Base-by-base conservation (phyloP, 2,329 filamentous ascomycete species). In the Ophiobolus disseminans region DNA sequence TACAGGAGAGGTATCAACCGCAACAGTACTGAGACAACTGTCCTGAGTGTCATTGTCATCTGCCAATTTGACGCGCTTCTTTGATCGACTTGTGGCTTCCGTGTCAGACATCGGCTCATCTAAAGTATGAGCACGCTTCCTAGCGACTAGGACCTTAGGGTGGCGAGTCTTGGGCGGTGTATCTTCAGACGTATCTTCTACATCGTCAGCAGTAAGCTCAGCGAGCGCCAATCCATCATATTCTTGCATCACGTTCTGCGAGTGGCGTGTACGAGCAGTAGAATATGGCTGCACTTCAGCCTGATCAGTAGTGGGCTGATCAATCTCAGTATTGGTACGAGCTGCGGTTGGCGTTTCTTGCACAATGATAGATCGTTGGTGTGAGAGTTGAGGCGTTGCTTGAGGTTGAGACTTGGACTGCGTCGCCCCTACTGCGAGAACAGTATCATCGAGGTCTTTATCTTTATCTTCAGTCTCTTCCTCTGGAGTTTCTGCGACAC, bases 311-410 rank as follows among this genome's bases (percentile, higher is more conserved):
- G n/a, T n/a, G n/a, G n/a, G n/a, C 3, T 36, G 42, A 4, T 49
- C 48, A 11, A 30, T 25, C 10, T 30, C 8, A 5, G 42, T 44
- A 11, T 47, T 44, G 23, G 55, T 36, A 20, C 66, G 62, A 37
- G 55, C 41, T 35, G 53, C 46, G 3, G 63, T 66, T 5, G 69
- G 69, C 1, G 69, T 72, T 41, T 72, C 69, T 16, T 70, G 66
- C 4, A 72, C 55, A 5, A 72, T 42, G n/a, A 64, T 43, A 1
- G 66, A 65, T 7, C 50, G 61, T 23, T 66, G 48, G 20, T 58
- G 43, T 3, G 62, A 60, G 8, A 63, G 54, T 11, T 46, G 49
- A 22, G 68, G 67, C 16, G 68, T 70, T 3, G 61, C 50, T 10
- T 50, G 50, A 21, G 49, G 41, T 13, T 46, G 35, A 34, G 50